Percentiles rank a stretch among this genome's conserved stretches.
phyloP scores from a whole-genome alignment of 148 eudicot genomes.

The Rhododendron griersonianum region DNA sequence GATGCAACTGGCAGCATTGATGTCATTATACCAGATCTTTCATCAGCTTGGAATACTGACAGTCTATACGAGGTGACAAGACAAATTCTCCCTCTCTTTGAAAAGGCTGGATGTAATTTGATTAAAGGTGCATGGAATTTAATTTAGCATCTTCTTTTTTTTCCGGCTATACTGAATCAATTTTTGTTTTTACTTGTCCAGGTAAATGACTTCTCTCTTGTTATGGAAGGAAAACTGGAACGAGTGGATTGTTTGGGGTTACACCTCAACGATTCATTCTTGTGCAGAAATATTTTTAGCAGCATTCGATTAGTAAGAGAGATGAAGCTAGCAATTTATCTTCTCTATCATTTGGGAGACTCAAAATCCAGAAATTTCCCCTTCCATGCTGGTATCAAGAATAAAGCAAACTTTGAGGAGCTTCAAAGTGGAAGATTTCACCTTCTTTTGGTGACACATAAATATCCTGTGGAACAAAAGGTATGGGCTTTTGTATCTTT shows the following conservation, averaged over 20 bases:
- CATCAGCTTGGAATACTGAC: constrained; percentile 48
- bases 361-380: constrained; percentile 22
- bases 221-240: constrained; percentile 57
- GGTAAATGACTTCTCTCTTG: constrained; percentile 63
- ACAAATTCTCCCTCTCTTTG: background rate
- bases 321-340: constrained; percentile 35
- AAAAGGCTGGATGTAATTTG: background rate
- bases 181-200: constrained; percentile 19
- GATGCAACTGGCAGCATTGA: constrained; percentile 81
- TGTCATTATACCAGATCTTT: constrained; percentile 59
- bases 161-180: background rate
- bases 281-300: constrained; percentile 54
- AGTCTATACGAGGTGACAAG: constrained; percentile 59
- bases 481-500: constrained; percentile 28
- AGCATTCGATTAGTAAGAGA: constrained; percentile 21
- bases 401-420: constrained; percentile 22
- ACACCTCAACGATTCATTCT: constrained; percentile 36
- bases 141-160: background rate
- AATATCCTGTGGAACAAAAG: constrained; percentile 60
- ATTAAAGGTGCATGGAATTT: constrained; percentile 4
- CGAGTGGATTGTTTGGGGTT: constrained; percentile 27
- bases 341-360: constrained; percentile 39
- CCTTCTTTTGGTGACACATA: constrained; percentile 60
- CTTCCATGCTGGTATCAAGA: constrained; percentile 16
- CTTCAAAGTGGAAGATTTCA: constrained; percentile 68